phyloP scores from a whole-genome alignment of 139 green algal species.

The Medakamo hakoo region DNA sequence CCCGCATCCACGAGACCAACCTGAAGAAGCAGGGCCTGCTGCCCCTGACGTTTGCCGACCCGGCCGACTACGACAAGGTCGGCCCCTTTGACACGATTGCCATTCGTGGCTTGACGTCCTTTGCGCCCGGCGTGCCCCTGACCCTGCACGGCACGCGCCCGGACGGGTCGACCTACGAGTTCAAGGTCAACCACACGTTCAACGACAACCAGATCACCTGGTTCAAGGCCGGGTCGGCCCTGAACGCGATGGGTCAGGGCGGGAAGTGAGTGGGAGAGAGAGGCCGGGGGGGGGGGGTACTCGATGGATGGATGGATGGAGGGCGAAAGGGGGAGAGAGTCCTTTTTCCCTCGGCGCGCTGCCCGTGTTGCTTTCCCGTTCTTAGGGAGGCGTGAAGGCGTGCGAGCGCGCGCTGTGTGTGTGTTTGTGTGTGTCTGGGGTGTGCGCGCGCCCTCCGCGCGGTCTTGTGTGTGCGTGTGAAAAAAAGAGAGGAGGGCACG shows the following conservation, averaged over 20 bases:
- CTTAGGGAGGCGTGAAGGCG: too few relatives aligned
- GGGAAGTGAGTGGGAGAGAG: neutral
- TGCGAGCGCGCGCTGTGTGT: too few relatives aligned
- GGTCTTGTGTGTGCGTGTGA: too few relatives aligned
- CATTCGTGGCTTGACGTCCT: constrained; percentile 59
- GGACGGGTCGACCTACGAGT: constrained; percentile 63
- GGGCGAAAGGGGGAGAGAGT: too few relatives aligned
- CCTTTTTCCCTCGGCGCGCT: too few relatives aligned
- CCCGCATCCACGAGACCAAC: constrained; percentile 95
- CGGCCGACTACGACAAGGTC: constrained; percentile 86
- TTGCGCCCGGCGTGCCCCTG: constrained; percentile 63
- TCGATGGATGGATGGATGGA: too few relatives aligned
- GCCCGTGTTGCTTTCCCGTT: too few relatives aligned
- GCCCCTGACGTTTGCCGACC: constrained; percentile 72
- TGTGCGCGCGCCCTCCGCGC: too few relatives aligned
- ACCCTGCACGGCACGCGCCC: constrained; percentile 59
- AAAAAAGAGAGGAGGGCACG: too few relatives aligned
- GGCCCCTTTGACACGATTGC: constrained; percentile 45
- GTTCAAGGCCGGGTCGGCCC: constrained; percentile 76
- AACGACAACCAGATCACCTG: constrained; percentile 90
- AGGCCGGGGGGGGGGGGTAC: too few relatives aligned
- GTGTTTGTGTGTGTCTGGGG: too few relatives aligned
- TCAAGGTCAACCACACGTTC: constrained; percentile 88
- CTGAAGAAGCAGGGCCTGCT: constrained; percentile 92
- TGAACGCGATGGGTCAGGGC: constrained; percentile 68